phyloP scores from a whole-genome alignment of 2,329 filamentous ascomycete species.

The Cercospora janseana region DNA sequence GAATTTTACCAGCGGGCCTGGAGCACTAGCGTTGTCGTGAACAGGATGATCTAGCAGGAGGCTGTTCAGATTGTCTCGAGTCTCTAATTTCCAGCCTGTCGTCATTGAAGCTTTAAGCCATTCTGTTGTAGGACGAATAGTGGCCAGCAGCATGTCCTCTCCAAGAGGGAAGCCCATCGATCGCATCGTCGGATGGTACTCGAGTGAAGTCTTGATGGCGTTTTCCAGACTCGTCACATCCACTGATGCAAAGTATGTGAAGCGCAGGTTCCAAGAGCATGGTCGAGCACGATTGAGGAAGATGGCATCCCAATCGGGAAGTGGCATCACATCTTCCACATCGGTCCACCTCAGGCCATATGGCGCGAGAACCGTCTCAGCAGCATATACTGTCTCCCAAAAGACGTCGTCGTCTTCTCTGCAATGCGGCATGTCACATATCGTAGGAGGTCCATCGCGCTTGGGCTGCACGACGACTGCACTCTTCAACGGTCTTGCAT shows the following conservation, averaged over 20 bases:
- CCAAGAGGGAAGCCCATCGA: slow-evolving; percentile 32
- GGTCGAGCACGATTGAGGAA: slow-evolving; percentile 34
- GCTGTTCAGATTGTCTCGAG: slow-evolving; percentile 32
- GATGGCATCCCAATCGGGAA: slow-evolving; percentile 38
- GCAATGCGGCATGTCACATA: slow-evolving; percentile 34
- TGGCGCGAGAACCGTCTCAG: slow-evolving; percentile 27
- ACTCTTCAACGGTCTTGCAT: slow-evolving; percentile 27
- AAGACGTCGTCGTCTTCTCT: slow-evolving; percentile 31
- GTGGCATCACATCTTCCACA: slow-evolving; percentile 37
- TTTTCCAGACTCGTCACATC: slow-evolving; percentile 25
- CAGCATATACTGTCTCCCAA: slow-evolving; percentile 27
- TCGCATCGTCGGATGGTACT: slow-evolving; percentile 34
- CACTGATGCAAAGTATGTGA: slow-evolving; percentile 32
- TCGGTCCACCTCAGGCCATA: slow-evolving; percentile 35
- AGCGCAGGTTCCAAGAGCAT: slow-evolving; percentile 36
- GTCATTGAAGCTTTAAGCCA: slow-evolving; percentile 35
- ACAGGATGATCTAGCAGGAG: slow-evolving; percentile 32
- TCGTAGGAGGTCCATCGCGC: slow-evolving; percentile 32
- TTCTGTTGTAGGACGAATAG: slow-evolving; percentile 29
- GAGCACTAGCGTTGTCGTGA: slow-evolving; percentile 32
- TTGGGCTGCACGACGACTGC: slow-evolving; percentile 21
- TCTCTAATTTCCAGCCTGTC: slow-evolving; percentile 33
- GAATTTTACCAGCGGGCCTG: slow-evolving; percentile 34
- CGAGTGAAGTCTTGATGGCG: slow-evolving; percentile 33
- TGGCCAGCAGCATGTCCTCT: slow-evolving; percentile 32